phyloP scores from a whole-genome alignment of 2,329 filamentous ascomycete species.

The Lasiodiplodia sp. region DNA sequence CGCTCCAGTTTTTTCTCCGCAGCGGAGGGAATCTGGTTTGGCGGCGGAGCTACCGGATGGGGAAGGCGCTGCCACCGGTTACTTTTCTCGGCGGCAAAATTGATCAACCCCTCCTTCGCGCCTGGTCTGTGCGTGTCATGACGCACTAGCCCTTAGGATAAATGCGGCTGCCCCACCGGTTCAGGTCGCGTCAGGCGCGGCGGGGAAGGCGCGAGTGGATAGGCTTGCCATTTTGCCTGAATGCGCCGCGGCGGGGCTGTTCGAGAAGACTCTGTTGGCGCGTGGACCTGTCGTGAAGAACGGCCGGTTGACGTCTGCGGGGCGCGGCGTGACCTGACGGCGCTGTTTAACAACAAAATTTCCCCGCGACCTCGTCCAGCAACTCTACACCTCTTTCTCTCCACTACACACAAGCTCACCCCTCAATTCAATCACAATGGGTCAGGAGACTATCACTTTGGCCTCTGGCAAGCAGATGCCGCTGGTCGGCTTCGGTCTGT shows the following conservation, averaged over 20 bases:
- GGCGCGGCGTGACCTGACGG: not conserved
- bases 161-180: slow-evolving; percentile 18
- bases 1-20: slow-evolving; percentile 14
- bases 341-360: not conserved
- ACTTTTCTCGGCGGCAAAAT: slow-evolving; percentile 23
- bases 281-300: not conserved
- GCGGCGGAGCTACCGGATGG: slow-evolving; percentile 1
- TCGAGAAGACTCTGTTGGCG: slow-evolving; percentile 20
- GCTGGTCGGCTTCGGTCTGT: slow-evolving; percentile 78
- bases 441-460: slow-evolving; percentile 63
- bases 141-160: slow-evolving; percentile 21
- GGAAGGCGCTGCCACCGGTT: slow-evolving; percentile 12
- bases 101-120: slow-evolving; percentile 17
- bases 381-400: not conserved
- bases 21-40: slow-evolving; percentile 4
- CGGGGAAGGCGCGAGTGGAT: slow-evolving; percentile 12
- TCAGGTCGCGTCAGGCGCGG: slow-evolving; percentile 12
- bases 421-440: slow-evolving; percentile 29
- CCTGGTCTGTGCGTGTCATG: slow-evolving; percentile 19
- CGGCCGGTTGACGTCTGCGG: slow-evolving; percentile 6
- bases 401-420: not conserved
- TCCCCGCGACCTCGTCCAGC: not conserved
- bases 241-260: slow-evolving; percentile 9
- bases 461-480: slow-evolving; percentile 74
- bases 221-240: slow-evolving; percentile 23